These are phyloP conservation scores for Cucurbita argyrosperma DNA, from an alignment of 306 rosid genomes.

Conservation along the genomic window DNA sequence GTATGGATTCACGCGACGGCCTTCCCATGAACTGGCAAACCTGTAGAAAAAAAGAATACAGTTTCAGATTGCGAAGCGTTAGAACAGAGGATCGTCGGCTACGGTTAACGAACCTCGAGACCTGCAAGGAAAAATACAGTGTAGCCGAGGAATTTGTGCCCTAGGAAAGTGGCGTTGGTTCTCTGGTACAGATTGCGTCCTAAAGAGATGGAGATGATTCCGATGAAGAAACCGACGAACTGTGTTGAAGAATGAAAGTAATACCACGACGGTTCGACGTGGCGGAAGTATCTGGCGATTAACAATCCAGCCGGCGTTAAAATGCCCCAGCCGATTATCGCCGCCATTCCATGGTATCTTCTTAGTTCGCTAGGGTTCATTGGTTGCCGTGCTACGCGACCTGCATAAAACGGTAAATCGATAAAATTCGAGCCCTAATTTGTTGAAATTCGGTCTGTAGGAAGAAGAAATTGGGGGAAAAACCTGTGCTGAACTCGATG, in stretches of 20 bases:
- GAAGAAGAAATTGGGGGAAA: background rate
- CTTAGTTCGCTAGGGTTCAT: background rate
- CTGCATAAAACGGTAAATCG: background rate
- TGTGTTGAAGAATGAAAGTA: conserved; percentile 11
- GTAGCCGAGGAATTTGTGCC: background rate
- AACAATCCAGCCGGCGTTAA: background rate
- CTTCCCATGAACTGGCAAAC: background rate
- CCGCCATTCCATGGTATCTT: background rate
- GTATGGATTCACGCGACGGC: background rate
- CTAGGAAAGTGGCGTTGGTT: background rate
- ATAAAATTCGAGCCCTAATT: background rate
- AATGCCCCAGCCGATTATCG: conserved; percentile 8
- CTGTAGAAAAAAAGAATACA: background rate
- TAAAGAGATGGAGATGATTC: background rate
- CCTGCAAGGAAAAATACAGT: background rate
- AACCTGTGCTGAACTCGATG: conserved; percentile 4
- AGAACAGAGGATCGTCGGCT: background rate
- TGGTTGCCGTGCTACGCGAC: background rate
- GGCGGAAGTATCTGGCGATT: conserved; percentile 1
- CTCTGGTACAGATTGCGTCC: background rate
- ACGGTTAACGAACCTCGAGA: background rate
- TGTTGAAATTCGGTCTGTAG: background rate
- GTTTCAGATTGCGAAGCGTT: background rate
- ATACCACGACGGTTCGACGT: background rate
- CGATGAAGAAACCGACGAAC: conserved; percentile 2